These are phyloP conservation scores for Alopecurus myosuroides DNA, from an alignment of 176 grass and related monocot genomes.

Conservation along the genomic window DNA sequence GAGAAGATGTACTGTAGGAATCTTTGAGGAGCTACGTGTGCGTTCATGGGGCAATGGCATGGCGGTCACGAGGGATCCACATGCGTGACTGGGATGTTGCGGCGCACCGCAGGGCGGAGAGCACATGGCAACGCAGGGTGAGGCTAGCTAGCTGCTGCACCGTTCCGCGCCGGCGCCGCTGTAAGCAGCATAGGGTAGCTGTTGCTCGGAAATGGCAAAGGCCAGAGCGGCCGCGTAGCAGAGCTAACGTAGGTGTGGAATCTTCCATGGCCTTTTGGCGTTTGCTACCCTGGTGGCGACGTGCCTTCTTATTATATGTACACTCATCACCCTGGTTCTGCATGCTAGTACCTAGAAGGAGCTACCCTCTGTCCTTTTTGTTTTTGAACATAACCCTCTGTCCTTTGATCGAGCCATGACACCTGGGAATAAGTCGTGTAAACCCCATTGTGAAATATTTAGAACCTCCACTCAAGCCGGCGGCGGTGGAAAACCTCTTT, in stretches of 20 bases:
- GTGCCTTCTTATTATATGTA: not conserved
- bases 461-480: no score
- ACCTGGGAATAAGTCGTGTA: no score
- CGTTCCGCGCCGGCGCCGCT: not conserved
- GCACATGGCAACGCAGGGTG: not conserved
- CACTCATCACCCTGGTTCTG: not conserved
- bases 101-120: not conserved
- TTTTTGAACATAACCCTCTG: no score
- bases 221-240: not conserved
- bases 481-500: no score
- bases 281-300: not conserved
- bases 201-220: not conserved
- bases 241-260: not conserved
- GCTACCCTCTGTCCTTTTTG: no score
- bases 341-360: not conserved
- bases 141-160: not conserved
- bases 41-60: not conserved
- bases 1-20: not conserved
- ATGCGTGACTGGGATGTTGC: not conserved
- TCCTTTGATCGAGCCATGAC: no score
- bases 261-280: not conserved
- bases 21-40: not conserved
- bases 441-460: no score
- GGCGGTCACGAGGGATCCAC: conserved; percentile 30
- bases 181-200: not conserved